Percentiles rank a stretch among this genome's conserved stretches.
These are phyloP conservation scores for Calonectria pteridis DNA, from an alignment of 2,329 filamentous ascomycete genomes.

Conservation along the genomic window DNA sequence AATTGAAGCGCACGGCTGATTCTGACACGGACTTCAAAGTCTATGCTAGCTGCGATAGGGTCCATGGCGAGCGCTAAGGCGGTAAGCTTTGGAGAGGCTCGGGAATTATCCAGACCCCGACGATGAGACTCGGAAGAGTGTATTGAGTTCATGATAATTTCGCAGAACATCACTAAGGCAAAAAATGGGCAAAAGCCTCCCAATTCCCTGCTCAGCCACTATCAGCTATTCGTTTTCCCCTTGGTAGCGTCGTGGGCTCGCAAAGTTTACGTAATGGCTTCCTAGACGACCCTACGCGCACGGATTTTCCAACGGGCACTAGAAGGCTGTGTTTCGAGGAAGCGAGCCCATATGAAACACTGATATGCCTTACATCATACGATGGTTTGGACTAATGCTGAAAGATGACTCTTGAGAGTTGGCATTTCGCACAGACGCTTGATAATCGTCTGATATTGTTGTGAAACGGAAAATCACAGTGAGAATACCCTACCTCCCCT, in stretches of 20 bases:
- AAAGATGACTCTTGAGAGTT: not conserved
- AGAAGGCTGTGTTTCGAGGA: not conserved
- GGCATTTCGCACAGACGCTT: not conserved
- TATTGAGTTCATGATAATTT: not conserved
- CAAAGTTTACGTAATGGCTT: not conserved
- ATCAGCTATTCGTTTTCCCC: not conserved
- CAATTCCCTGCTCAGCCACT: not conserved
- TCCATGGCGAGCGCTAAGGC: not conserved
- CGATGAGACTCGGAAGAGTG: too few relatives aligned
- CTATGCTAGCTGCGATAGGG: not conserved
- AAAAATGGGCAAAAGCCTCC: not conserved
- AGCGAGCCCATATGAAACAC: not conserved
- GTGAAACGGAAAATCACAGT: not conserved
- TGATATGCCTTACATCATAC: not conserved
- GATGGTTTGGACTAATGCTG: not conserved
- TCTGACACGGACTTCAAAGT: not conserved
- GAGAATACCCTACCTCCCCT: not conserved
- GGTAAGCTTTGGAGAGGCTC: not conserved
- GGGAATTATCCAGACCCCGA: not conserved
- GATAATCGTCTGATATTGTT: not conserved
- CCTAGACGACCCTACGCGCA: not conserved
- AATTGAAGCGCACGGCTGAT: not conserved
- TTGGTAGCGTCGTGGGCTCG: not conserved
- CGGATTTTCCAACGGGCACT: not conserved
- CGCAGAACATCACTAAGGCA: not conserved